Conservation (phyloP, 805 yeast species). For the Lipomyces sp. region DNA sequence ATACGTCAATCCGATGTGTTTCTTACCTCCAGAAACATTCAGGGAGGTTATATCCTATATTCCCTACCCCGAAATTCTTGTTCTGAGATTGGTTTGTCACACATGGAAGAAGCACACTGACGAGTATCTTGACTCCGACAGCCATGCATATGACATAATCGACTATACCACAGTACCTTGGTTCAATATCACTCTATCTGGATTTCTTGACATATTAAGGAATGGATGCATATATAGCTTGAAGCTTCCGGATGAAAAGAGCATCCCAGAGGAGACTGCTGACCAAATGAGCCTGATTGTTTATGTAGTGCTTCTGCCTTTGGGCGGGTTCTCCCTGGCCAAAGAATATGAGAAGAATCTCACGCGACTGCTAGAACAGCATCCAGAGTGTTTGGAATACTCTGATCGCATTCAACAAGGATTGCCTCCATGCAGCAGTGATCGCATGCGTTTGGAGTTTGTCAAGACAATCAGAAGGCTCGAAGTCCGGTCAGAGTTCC, state of each 20-base stretch:
- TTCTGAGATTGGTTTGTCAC: neutral
- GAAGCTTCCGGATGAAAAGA: neutral
- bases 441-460: neutral
- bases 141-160: neutral
- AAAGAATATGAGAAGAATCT: neutral
- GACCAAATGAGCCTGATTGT: neutral
- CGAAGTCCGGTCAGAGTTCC: neutral
- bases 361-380: neutral
- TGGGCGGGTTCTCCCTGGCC: neutral
- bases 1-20: neutral
- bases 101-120: neutral
- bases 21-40: neutral
- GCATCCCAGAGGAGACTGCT: conserved; percentile 1
- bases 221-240: neutral
- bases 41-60: conserved; percentile 3
- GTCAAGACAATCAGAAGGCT: neutral
- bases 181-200: neutral
- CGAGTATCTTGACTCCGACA: neutral
- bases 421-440: neutral
- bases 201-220: conserved; percentile 2
- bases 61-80: neutral
- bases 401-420: neutral
- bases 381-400: conserved; percentile 2
- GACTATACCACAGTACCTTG: neutral
- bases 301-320: neutral